These are phyloP conservation scores for Mucor sp. DNA, from an alignment of 371 early-diverging fungal species.

Conservation along the genomic window DNA sequence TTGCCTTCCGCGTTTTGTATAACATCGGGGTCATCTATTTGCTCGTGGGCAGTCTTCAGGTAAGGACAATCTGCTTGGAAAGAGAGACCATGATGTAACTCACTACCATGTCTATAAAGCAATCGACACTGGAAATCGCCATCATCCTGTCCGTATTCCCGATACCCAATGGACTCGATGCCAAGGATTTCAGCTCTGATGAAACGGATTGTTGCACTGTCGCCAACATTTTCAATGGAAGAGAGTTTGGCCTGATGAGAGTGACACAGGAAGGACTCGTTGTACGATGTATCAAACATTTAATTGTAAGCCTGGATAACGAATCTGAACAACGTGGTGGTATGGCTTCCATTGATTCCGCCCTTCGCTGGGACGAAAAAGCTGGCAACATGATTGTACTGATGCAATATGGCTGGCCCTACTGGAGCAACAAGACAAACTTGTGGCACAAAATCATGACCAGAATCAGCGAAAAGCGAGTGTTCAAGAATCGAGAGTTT, in stretches of 20 bases:
- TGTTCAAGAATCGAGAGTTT: conserved; percentile 47
- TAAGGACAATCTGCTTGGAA: background rate
- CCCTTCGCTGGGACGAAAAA: conserved; percentile 51
- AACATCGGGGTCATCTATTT: conserved; percentile 52
- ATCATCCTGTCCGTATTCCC: conserved; percentile 54
- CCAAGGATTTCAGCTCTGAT: conserved; percentile 42
- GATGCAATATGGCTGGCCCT: conserved; percentile 58
- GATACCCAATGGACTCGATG: conserved; percentile 38
- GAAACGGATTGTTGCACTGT: conserved; percentile 43
- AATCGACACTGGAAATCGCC: conserved; percentile 52
- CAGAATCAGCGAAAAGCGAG: conserved; percentile 41
- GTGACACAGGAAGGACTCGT: conserved; percentile 51
- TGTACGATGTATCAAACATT: conserved; percentile 50
- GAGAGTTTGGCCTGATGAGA: conserved; percentile 52
- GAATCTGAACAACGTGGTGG: conserved; percentile 46
- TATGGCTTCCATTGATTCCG: conserved; percentile 53
- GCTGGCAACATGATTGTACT: conserved; percentile 53
- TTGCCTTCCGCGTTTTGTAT: conserved; percentile 52
- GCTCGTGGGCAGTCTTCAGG: conserved; percentile 51
- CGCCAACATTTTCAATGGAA: conserved; percentile 40
- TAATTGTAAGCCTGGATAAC: conserved; percentile 48
- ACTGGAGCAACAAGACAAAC: conserved; percentile 47
- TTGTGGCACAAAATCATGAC: conserved; percentile 44
- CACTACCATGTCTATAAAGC: conserved; percentile 15
- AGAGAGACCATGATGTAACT: conserved; percentile 9